Conservation (phyloP, 257 asterid species). For the Solanum piurae region DNA sequence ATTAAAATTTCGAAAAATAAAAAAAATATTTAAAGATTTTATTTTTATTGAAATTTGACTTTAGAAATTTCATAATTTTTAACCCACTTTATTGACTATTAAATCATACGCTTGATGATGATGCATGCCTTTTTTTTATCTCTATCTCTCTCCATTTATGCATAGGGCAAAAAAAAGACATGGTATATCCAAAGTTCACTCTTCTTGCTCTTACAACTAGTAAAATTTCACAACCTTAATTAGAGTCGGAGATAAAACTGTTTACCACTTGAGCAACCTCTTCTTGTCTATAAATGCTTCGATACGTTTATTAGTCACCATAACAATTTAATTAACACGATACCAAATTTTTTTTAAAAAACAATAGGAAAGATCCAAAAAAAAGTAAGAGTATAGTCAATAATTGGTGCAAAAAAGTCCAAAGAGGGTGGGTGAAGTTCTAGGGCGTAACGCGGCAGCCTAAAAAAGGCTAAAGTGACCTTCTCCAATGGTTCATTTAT, state of each 20-base stretch:
- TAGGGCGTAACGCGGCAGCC: neutral
- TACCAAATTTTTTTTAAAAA: neutral
- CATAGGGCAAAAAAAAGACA: neutral
- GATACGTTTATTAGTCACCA: neutral
- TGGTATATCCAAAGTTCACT: neutral
- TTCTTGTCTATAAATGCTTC: neutral
- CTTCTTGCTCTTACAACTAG: neutral
- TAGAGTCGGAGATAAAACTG: accelerated
- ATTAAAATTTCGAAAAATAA: neutral
- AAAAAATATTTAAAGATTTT: too few relatives aligned
- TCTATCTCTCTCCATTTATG: neutral
- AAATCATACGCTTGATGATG: neutral
- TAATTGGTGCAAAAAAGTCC: neutral
- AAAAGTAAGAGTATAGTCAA: neutral
- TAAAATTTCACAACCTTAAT: neutral
- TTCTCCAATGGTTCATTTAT: neutral
- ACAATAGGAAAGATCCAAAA: neutral
- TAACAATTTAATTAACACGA: neutral
- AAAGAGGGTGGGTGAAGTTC: neutral
- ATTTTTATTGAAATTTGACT: too few relatives aligned
- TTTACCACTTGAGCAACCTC: neutral
- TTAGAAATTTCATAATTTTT: too few relatives aligned
- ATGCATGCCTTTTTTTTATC: neutral
- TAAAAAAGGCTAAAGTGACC: neutral
- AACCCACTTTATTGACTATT: too few relatives aligned